A percentile compares a stretch with the other conserved stretches of the same genome.
These are phyloP conservation scores for Colletotrichum coccodes DNA, from an alignment of 2,329 filamentous ascomycete species.

Conservation along the genomic window DNA sequence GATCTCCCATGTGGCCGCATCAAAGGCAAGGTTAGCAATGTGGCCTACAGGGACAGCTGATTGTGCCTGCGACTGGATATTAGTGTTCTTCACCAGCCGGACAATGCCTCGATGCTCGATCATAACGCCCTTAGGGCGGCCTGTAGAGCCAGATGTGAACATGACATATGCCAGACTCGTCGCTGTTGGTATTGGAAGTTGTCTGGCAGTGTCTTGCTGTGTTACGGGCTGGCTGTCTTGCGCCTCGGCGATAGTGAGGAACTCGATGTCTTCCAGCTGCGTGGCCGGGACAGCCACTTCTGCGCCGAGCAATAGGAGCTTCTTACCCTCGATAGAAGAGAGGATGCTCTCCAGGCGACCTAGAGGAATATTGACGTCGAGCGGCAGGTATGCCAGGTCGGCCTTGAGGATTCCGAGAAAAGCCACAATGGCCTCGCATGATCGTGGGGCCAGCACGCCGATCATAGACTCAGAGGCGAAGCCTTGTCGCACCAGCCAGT, in stretches of 20 bases:
- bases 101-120: slow-evolving; percentile 34
- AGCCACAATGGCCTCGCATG: slow-evolving; percentile 35
- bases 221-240: not conserved
- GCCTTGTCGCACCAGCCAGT: slow-evolving; percentile 27
- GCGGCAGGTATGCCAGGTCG: slow-evolving; percentile 32
- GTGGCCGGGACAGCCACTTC: not conserved
- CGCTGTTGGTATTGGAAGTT: not conserved
- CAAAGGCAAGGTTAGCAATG: slow-evolving; percentile 35
- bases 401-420: slow-evolving; percentile 34
- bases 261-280: not conserved
- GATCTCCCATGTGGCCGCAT: slow-evolving; percentile 35
- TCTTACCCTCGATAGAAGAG: slow-evolving; percentile 7
- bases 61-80: not conserved
- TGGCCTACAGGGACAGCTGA: not conserved
- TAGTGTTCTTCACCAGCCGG: slow-evolving; percentile 12
- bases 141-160: slow-evolving; percentile 62
- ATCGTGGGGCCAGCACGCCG: slow-evolving; percentile 33
- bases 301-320: slow-evolving; percentile 17
- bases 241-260: not conserved
- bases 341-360: slow-evolving; percentile 30
- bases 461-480: slow-evolving; percentile 32
- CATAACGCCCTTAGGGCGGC: slow-evolving; percentile 60
- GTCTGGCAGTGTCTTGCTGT: not conserved
- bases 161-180: slow-evolving; percentile 48
- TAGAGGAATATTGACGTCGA: slow-evolving; percentile 31